Percentiles rank a stretch among this genome's conserved stretches.
These are phyloP conservation scores for Phaeosphaeriaceae sp. DNA, from an alignment of 2,329 filamentous ascomycete species.

Conservation along the genomic window DNA sequence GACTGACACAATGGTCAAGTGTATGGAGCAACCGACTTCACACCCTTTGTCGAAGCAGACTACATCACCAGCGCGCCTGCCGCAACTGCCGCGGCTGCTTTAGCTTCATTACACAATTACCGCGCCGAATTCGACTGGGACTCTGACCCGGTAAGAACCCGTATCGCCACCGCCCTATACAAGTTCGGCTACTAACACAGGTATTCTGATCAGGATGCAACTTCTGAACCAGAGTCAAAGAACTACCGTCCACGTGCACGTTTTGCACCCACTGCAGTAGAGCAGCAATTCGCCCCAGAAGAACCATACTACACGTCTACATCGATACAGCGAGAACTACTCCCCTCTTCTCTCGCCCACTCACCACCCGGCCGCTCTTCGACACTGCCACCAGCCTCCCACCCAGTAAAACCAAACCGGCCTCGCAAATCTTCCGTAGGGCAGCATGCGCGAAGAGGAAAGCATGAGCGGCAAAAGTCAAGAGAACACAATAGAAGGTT, in stretches of 20 bases:
- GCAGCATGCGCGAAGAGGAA: slow-evolving; percentile 75
- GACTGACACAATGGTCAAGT: slow-evolving; percentile 45
- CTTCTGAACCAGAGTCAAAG: slow-evolving; percentile 49
- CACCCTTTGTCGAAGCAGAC: slow-evolving; percentile 71
- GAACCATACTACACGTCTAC: slow-evolving; percentile 55
- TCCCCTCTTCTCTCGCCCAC: slow-evolving; percentile 80
- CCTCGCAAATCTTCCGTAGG: slow-evolving; percentile 87
- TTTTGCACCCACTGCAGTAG: slow-evolving; percentile 57
- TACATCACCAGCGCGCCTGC: slow-evolving; percentile 69
- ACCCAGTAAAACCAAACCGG: slow-evolving; percentile 71
- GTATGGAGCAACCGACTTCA: slow-evolving; percentile 64
- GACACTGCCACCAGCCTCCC: slow-evolving; percentile 82
- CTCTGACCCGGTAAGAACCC: slow-evolving; percentile 43
- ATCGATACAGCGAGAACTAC: slow-evolving; percentile 72
- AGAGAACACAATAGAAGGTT: slow-evolving; percentile 75
- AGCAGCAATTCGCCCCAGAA: slow-evolving; percentile 70
- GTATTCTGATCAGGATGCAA: slow-evolving; percentile 39
- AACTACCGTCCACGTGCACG: slow-evolving; percentile 47
- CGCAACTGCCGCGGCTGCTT: slow-evolving; percentile 80
- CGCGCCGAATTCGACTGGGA: slow-evolving; percentile 68
- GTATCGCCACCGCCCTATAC: slow-evolving; percentile 16
- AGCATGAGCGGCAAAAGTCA: slow-evolving; percentile 82
- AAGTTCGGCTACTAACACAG: slow-evolving; percentile 24
- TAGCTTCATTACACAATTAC: slow-evolving; percentile 84
- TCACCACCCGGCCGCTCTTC: slow-evolving; percentile 88